These are phyloP conservation scores for Chiua virens DNA, from an alignment of 768 basidiomycete species.

Conservation along the genomic window DNA sequence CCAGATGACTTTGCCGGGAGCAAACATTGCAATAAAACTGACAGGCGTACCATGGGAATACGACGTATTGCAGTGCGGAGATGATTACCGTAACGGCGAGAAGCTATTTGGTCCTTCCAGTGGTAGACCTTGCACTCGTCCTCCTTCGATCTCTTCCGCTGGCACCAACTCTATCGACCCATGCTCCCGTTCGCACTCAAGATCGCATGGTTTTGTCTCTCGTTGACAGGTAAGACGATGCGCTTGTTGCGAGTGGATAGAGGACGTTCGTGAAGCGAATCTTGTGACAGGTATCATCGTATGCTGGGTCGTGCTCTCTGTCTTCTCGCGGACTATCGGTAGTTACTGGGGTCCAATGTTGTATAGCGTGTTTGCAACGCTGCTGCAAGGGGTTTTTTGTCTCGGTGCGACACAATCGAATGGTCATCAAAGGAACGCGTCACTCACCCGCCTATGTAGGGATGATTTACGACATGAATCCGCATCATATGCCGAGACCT, in stretches of 20 bases:
- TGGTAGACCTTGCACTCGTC: not conserved
- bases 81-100: not conserved
- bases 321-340: constrained; percentile 44
- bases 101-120: not conserved
- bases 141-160: not conserved
- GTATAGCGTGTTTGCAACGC: constrained; percentile 50
- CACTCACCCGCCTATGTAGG: constrained; percentile 37
- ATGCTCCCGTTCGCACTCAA: constrained; percentile 62
- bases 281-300: constrained; percentile 43
- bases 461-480: constrained; percentile 64
- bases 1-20: not conserved
- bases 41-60: constrained; percentile 8
- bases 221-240: constrained; percentile 45
- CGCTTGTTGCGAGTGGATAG: not conserved
- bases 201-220: constrained; percentile 58
- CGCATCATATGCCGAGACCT: constrained; percentile 51
- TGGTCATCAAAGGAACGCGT: not conserved
- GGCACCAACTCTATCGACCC: not conserved
- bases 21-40: too few relatives aligned
- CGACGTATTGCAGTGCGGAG: not conserved
- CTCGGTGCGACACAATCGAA: constrained; percentile 44
- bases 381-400: constrained; percentile 58
- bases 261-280: not conserved
- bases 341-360: constrained; percentile 49
- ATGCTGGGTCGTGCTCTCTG: constrained; percentile 49